These are phyloP conservation scores for Macrolepiota dolichaula DNA, from an alignment of 768 basidiomycete genomes.

Conservation along the genomic window DNA sequence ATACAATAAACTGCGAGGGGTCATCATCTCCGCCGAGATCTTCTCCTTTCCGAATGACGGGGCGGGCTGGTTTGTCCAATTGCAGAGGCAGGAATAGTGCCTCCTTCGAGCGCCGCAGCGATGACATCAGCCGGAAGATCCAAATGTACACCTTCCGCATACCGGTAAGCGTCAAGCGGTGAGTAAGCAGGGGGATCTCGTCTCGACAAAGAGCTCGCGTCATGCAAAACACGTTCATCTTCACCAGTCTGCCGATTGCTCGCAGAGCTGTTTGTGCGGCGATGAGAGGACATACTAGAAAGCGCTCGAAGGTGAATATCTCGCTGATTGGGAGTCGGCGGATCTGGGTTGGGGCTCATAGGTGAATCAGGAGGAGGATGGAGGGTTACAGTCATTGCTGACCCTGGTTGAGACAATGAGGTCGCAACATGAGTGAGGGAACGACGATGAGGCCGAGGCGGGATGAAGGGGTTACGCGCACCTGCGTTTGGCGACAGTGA, in stretches of 20 bases:
- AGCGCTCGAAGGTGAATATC: constrained; percentile 57
- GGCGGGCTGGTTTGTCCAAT: constrained; percentile 48
- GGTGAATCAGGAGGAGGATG: constrained; percentile 83
- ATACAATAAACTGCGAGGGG: constrained; percentile 9
- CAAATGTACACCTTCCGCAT: constrained; percentile 87
- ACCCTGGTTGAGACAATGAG: constrained; percentile 57
- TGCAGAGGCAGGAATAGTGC: constrained; percentile 53
- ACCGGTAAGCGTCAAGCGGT: constrained; percentile 81
- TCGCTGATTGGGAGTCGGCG: constrained; percentile 79
- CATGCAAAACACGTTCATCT: constrained; percentile 27
- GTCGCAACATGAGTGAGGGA: constrained; percentile 68
- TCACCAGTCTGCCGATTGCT: constrained; percentile 18
- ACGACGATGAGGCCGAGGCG: constrained; percentile 61
- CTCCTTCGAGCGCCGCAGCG: constrained; percentile 81
- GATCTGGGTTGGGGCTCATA: constrained; percentile 65
- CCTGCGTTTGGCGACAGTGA: constrained; percentile 71
- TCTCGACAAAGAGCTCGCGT: constrained; percentile 35
- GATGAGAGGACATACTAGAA: constrained; percentile 57
- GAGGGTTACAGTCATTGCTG: constrained; percentile 66
- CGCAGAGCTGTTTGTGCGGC: constrained; percentile 31
- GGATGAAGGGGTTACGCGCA: constrained; percentile 81
- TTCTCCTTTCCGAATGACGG: constrained; percentile 49
- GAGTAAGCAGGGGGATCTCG: constrained; percentile 85
- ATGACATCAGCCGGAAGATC: constrained; percentile 93
- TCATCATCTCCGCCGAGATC: constrained; percentile 54